Conservation (phyloP, 352 stramenopile species). For the Detonula confervacea region DNA sequence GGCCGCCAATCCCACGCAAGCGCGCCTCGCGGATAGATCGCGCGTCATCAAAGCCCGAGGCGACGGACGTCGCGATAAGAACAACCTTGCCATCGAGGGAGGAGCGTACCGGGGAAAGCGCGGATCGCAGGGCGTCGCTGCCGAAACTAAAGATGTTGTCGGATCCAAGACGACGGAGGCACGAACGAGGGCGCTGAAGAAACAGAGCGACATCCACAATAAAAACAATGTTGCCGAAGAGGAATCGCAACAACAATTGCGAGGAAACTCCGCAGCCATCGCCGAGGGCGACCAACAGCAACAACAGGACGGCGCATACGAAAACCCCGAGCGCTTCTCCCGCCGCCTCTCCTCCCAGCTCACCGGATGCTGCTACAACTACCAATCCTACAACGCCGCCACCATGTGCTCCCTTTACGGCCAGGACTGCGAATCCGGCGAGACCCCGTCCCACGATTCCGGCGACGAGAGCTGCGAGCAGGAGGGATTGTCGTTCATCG, state of each 20-base stretch:
- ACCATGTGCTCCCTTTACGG: constrained; percentile 76
- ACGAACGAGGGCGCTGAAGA: constrained; percentile 32
- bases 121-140: no score
- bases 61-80: constrained; percentile 48
- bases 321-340: constrained; percentile 37
- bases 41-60: constrained; percentile 69
- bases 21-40: constrained; percentile 78
- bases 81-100: constrained; percentile 80
- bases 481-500: constrained; percentile 82
- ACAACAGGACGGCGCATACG: no score
- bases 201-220: no score
- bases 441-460: constrained; percentile 74
- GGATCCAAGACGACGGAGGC: constrained; percentile 20
- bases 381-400: constrained; percentile 65
- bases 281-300: background rate
- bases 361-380: constrained; percentile 79
- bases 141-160: background rate
- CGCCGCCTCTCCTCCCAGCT: constrained; percentile 71
- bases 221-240: constrained; percentile 14
- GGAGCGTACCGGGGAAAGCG: constrained; percentile 60
- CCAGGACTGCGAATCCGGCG: constrained; percentile 68
- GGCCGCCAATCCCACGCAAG: constrained; percentile 19
- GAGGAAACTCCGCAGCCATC: constrained; percentile 30
- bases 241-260: constrained; percentile 31
- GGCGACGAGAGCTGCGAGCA: constrained; percentile 70